Conservation (phyloP, 352 stramenopile genomes). For the Aphanomyces euteiches region DNA sequence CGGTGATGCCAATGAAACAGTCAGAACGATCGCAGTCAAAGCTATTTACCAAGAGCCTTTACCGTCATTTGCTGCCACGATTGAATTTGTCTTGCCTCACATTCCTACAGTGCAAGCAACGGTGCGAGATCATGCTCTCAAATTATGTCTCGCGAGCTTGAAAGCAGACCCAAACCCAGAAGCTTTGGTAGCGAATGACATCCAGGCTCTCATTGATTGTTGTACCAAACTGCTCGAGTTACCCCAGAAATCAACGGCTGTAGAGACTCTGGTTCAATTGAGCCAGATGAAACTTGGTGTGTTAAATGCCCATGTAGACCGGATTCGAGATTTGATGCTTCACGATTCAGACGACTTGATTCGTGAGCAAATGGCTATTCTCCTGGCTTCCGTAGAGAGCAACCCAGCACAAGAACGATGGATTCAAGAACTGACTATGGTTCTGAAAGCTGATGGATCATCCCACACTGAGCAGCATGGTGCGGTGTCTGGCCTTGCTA, state of each 20-base stretch:
- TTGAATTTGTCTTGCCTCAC: background rate
- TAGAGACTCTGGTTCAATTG: conserved; percentile 15
- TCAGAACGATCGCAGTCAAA: conserved; percentile 38
- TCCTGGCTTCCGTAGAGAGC: background rate
- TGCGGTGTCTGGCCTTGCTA: conserved; percentile 5
- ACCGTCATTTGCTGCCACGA: conserved; percentile 34
- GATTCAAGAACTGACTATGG: background rate
- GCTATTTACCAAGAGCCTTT: conserved; percentile 48
- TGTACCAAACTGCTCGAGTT: background rate
- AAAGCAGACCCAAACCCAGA: background rate
- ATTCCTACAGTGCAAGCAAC: background rate
- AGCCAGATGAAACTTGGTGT: background rate
- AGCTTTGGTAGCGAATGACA: background rate
- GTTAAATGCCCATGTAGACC: background rate
- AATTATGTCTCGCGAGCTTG: conserved; percentile 9
- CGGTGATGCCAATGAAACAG: conserved; percentile 43
- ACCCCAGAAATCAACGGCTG: background rate
- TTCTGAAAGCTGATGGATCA: background rate
- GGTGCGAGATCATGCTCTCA: background rate
- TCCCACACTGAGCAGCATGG: background rate
- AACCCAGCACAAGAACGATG: background rate
- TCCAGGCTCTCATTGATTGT: background rate
- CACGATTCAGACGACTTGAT: background rate
- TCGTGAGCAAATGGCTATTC: conserved; percentile 25
- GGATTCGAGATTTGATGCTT: conserved; percentile 2